phyloP scores from a whole-genome alignment of 2,329 filamentous ascomycete genomes.

The Tolypocladium album region DNA sequence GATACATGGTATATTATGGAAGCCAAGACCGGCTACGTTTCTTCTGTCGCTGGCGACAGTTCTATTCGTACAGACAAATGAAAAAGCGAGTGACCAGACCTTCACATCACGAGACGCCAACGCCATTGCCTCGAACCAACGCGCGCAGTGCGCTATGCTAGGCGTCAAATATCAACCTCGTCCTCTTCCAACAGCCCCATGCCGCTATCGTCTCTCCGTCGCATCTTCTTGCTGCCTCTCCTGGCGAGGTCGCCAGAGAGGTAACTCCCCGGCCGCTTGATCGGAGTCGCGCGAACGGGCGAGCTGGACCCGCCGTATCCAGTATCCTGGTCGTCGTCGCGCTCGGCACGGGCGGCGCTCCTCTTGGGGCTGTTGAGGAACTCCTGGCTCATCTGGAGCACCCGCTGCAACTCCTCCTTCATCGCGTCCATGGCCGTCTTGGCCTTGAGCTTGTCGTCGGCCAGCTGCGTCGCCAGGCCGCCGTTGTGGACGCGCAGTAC shows the following conservation, averaged over 20 bases:
- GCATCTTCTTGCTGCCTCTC: conserved; percentile 24
- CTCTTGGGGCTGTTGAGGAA: conserved; percentile 18
- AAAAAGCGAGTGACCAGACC: not conserved
- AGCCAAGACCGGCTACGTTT: not conserved
- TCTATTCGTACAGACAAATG: not conserved
- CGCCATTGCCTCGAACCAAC: not conserved
- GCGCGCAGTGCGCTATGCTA: not conserved
- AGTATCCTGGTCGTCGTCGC: not conserved
- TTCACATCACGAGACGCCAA: not conserved
- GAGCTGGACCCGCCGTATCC: not conserved
- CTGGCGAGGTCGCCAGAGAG: conserved; percentile 17
- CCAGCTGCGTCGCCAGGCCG: conserved; percentile 22
- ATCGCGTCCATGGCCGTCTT: conserved; percentile 36
- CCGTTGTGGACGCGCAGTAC: conserved; percentile 35
- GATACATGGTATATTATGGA: not conserved
- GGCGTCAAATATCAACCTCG: conserved; percentile 22
- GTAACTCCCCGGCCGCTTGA: conserved; percentile 7
- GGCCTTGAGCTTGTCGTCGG: conserved; percentile 27
- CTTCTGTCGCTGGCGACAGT: not conserved
- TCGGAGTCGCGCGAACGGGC: not conserved
- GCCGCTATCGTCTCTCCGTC: conserved; percentile 42
- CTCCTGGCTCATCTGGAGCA: conserved; percentile 33
- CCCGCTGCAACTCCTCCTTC: conserved; percentile 38
- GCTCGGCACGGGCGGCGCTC: not conserved
- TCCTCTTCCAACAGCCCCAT: conserved; percentile 46